A percentile compares a stretch with the other conserved stretches of the same genome.
phyloP scores from a whole-genome alignment of 1,139 yeast species.

The Nakaseomyces glabratus region DNA sequence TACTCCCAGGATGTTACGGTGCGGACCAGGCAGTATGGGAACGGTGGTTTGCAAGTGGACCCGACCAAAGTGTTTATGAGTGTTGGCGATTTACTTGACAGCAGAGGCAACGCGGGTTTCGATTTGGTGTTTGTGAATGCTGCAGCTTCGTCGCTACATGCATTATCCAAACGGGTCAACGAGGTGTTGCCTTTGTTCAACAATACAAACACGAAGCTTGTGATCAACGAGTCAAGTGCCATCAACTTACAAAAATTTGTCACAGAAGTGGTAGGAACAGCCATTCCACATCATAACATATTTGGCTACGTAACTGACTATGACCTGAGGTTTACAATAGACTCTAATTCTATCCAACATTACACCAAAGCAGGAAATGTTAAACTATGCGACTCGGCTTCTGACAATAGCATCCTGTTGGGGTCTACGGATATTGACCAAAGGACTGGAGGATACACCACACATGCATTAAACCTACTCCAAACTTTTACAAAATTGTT shows the following conservation, averaged over 20 bases:
- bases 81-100: slow-evolving; percentile 13
- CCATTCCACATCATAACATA: slow-evolving; percentile 33
- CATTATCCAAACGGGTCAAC: slow-evolving; percentile 34
- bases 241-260: slow-evolving; percentile 64
- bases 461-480: slow-evolving; percentile 2
- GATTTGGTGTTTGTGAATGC: slow-evolving; percentile 40
- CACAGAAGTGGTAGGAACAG: slow-evolving; percentile 24
- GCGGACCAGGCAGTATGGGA: slow-evolving; percentile 22
- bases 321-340: slow-evolving; percentile 41
- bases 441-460: neutral
- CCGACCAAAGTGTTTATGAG: slow-evolving; percentile 20
- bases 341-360: slow-evolving; percentile 25
- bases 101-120: slow-evolving; percentile 27
- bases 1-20: slow-evolving; percentile 17
- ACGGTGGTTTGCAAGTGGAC: slow-evolving; percentile 17
- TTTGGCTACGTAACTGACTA: slow-evolving; percentile 56
- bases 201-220: slow-evolving; percentile 38
- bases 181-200: slow-evolving; percentile 26
- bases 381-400: slow-evolving; percentile 7
- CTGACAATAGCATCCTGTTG: slow-evolving; percentile 1
- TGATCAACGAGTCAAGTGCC: slow-evolving; percentile 61
- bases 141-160: slow-evolving; percentile 37
- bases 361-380: slow-evolving; percentile 4
- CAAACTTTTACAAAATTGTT: slow-evolving; percentile 23
- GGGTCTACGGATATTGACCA: slow-evolving; percentile 4